phyloP scores from a whole-genome alignment of 495 filamentous ascomycete genomes.

The Friedmanniomyces endolithicus region DNA sequence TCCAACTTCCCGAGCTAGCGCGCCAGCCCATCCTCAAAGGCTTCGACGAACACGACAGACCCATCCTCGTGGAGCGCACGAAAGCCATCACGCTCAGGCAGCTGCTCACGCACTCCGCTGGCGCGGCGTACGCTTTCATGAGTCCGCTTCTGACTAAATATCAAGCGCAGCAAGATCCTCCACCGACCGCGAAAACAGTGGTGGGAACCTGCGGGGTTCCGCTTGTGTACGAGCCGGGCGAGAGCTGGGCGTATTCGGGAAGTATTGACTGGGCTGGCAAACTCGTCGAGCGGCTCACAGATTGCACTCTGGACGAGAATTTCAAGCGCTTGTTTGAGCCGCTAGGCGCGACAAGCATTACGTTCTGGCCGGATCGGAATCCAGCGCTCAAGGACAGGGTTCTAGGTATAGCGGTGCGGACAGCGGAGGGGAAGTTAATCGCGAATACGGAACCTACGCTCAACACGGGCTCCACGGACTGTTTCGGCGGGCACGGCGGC shows the following conservation, averaged over 20 bases:
- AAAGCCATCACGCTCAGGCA: slow-evolving; percentile 17
- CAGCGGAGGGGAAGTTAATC: slow-evolving; percentile 15
- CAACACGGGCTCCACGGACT: slow-evolving; percentile 24
- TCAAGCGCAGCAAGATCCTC: neutral
- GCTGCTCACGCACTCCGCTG: slow-evolving; percentile 21
- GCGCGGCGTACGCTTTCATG: slow-evolving; percentile 10
- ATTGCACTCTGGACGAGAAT: slow-evolving; percentile 31
- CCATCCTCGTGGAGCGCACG: slow-evolving; percentile 10
- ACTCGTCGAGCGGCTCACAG: slow-evolving; percentile 16
- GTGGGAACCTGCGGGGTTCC: slow-evolving; percentile 17
- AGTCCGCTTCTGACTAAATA: slow-evolving; percentile 10
- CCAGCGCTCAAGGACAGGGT: slow-evolving; percentile 6
- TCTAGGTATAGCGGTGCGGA: slow-evolving; percentile 13
- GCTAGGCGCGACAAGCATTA: slow-evolving; percentile 34
- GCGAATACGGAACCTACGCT: slow-evolving; percentile 20
- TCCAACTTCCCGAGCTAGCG: slow-evolving; percentile 23
- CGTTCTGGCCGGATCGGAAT: slow-evolving; percentile 29
- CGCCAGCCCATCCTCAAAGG: slow-evolving; percentile 20
- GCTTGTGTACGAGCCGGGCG: slow-evolving; percentile 29
- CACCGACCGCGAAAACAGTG: neutral
- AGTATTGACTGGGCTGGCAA: slow-evolving; percentile 15
- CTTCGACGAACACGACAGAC: slow-evolving; percentile 15
- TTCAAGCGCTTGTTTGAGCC: slow-evolving; percentile 36
- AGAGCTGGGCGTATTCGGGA: slow-evolving; percentile 22
- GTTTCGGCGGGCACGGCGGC: slow-evolving; percentile 43